Evolutionary conservation across 257 asterid species (phyloP).

Genomic region (Solanum neorickii): DNA sequence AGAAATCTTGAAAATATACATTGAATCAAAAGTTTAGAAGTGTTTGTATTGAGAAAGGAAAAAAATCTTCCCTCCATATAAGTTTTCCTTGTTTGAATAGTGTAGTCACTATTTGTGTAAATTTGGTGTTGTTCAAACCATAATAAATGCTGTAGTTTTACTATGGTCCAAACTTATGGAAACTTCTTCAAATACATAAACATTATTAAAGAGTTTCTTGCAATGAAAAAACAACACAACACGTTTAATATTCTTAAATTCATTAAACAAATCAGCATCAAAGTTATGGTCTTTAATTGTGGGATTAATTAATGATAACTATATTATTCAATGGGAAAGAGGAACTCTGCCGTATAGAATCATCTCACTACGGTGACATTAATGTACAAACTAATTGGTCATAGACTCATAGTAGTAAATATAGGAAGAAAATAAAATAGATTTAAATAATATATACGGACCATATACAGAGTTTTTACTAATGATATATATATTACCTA

Average conservation of each 20-base stretch:
- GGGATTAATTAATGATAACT: not conserved
- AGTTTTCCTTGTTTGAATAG: constrained; percentile 10
- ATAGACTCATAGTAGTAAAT: not conserved
- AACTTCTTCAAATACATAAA: not conserved
- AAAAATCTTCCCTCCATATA: constrained; percentile 9
- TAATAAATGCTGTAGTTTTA: not conserved
- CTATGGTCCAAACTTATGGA: not conserved
- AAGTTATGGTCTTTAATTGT: not conserved
- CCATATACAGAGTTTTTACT: not conserved
- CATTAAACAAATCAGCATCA: not conserved
- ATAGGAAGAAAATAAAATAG: not conserved
- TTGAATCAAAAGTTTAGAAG: not conserved
- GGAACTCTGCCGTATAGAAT: not conserved
- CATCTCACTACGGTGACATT: not conserved
- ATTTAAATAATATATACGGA: not conserved
- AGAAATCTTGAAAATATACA: not conserved
- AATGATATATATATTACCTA: not conserved
- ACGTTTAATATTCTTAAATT: not conserved
- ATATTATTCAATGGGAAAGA: not conserved
- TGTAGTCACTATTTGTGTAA: constrained; percentile 4
- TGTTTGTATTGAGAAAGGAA: not conserved
- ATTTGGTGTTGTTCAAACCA: constrained; percentile 2
- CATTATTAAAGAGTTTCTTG: not conserved
- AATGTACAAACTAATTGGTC: not conserved
- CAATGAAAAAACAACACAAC: not conserved